Percentiles rank a stretch among this genome's conserved stretches.
These are phyloP conservation scores for Cryomyces minteri DNA, from an alignment of 495 filamentous ascomycete species.

Conservation along the genomic window DNA sequence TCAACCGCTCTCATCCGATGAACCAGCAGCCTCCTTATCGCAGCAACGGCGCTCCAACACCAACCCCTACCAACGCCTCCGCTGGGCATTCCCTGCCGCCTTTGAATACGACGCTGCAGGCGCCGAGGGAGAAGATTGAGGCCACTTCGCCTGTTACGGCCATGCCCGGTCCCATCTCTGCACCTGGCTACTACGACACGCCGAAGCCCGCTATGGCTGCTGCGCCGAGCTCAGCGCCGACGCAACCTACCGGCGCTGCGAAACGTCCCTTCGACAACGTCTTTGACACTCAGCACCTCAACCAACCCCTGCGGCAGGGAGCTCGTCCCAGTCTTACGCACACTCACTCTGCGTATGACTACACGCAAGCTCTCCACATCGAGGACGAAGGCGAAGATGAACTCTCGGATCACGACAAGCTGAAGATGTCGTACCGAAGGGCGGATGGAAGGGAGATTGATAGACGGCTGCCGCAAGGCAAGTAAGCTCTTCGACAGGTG, in stretches of 20 bases:
- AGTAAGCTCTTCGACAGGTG: background rate
- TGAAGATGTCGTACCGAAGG: constrained; percentile 30
- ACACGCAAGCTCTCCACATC: constrained; percentile 12
- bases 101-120: constrained; percentile 7
- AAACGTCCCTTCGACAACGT: constrained; percentile 17
- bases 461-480: constrained; percentile 1
- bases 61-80: constrained; percentile 2
- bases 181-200: background rate
- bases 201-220: too few species aligned
- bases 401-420: background rate
- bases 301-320: constrained; percentile 15
- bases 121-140: constrained; percentile 7
- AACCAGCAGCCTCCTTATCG: background rate
- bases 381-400: constrained; percentile 21
- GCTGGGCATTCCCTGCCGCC: constrained; percentile 11
- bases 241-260: constrained; percentile 1
- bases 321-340: constrained; percentile 10
- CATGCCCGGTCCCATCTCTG: background rate
- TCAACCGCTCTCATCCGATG: background rate
- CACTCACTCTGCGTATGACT: background rate
- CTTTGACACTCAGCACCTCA: constrained; percentile 15
- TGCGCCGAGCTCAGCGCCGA: constrained; percentile 1
- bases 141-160: constrained; percentile 4
- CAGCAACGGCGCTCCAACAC: background rate
- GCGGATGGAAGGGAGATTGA: constrained; percentile 16